These are phyloP conservation scores for Aschersonia sp. DNA, from an alignment of 2,329 filamentous ascomycete species.

Conservation along the genomic window DNA sequence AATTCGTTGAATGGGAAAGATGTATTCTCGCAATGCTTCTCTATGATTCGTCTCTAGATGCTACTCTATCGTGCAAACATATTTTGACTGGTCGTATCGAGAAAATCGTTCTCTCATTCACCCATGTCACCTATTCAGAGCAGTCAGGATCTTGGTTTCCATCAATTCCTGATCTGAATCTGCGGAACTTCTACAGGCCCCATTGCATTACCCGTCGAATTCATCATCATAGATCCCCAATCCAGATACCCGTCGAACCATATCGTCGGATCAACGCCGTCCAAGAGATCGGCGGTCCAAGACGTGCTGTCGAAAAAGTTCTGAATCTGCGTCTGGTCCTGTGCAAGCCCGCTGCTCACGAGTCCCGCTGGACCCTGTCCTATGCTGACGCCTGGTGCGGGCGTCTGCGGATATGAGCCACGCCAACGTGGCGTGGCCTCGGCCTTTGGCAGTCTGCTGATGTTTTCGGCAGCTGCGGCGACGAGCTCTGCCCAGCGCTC, in stretches of 20 bases:
- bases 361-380: neutral
- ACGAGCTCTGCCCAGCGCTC: conserved; percentile 32
- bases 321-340: conserved; percentile 10
- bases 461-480: conserved; percentile 16
- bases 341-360: conserved; percentile 7
- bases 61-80: too few species aligned
- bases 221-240: conserved; percentile 18
- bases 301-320: conserved; percentile 13
- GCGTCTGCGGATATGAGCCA: conserved; percentile 6
- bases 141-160: neutral
- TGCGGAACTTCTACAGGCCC: conserved; percentile 5
- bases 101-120: too few species aligned
- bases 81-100: too few species aligned
- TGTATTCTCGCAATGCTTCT: too few species aligned
- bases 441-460: conserved; percentile 6
- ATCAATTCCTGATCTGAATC: neutral
- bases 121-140: too few species aligned
- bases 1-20: too few species aligned
- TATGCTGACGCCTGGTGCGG: conserved; percentile 1
- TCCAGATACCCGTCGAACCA: conserved; percentile 22
- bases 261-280: conserved; percentile 17
- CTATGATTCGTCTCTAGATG: too few species aligned
- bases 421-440: conserved; percentile 4
- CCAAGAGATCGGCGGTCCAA: conserved; percentile 17
- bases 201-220: conserved; percentile 10